Evolutionary conservation across 257 asterid species (phyloP).

Genomic region (Verbena officinalis): DNA sequence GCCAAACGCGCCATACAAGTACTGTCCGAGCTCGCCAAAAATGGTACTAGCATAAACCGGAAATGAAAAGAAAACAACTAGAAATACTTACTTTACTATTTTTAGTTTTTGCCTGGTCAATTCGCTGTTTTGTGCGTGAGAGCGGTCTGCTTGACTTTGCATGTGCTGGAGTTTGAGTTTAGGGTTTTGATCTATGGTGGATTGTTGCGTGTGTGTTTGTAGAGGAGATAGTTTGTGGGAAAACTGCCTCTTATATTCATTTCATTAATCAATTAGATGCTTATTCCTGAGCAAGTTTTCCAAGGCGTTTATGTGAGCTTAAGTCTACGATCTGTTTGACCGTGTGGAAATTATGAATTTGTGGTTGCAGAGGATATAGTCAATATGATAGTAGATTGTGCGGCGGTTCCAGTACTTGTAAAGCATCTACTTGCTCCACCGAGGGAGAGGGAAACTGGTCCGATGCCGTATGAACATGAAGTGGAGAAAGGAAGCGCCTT

Average conservation of each 20-base stretch:
- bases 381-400: conserved; percentile 85
- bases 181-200: conserved; percentile 41
- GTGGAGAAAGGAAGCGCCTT: conserved; percentile 98
- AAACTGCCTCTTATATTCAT: neutral
- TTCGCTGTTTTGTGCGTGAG: conserved; percentile 7
- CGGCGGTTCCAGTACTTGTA: conserved; percentile 82
- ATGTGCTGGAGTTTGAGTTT: conserved; percentile 31
- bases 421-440: conserved; percentile 75
- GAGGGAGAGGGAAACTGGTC: conserved; percentile 52
- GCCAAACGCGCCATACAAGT: conserved; percentile 65
- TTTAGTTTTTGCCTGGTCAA: neutral
- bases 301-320: conserved; percentile 13
- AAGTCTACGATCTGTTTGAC: conserved; percentile 31
- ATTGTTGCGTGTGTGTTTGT: conserved; percentile 25
- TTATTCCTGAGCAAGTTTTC: conserved; percentile 9
- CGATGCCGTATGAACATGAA: conserved; percentile 72
- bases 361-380: conserved; percentile 86
- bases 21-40: conserved; percentile 72
- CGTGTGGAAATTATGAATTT: conserved; percentile 33
- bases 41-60: conserved; percentile 46
- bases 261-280: conserved; percentile 5
- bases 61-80: neutral
- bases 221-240: conserved; percentile 5
- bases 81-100: neutral
- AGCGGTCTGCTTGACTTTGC: conserved; percentile 27